A percentile compares a stretch with the other conserved stretches of the same genome.
These are phyloP conservation scores for Crithidia sp. DNA, from an alignment of 208 protist genomes.

Conservation along the genomic window DNA sequence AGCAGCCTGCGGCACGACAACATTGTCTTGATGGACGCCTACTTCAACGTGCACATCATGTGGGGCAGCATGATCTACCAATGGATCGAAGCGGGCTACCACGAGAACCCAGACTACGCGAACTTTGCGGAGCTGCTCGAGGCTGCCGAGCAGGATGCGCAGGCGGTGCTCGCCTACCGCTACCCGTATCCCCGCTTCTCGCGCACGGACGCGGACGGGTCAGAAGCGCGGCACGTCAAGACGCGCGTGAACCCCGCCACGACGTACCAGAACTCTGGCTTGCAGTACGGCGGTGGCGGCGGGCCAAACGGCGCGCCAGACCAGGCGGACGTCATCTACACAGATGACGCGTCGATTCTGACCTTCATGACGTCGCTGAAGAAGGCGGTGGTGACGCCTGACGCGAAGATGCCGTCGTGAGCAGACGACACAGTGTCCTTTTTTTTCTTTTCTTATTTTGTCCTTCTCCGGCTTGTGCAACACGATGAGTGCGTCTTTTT, in stretches of 20 bases:
- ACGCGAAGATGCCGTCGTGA: constrained; percentile 18
- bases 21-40: constrained; percentile 99
- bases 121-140: constrained; percentile 82
- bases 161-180: constrained; percentile 51
- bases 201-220: constrained; percentile 84
- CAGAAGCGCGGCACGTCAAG: constrained; percentile 87
- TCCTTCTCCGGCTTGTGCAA: not conserved
- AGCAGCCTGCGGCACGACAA: constrained; percentile 87
- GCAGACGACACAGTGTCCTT: not conserved
- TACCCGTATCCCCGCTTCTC: constrained; percentile 90
- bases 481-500: not conserved
- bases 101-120: constrained; percentile 89
- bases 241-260: constrained; percentile 85
- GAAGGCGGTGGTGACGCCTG: constrained; percentile 56
- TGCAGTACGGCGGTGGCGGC: constrained; percentile 22
- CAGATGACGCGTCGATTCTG: constrained; percentile 76
- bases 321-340: constrained; percentile 79
- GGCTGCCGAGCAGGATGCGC: constrained; percentile 70
- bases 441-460: constrained; percentile 4
- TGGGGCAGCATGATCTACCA: constrained; percentile 95
- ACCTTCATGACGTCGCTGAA: constrained; percentile 86
- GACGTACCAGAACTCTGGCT: constrained; percentile 53
- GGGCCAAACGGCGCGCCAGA: constrained; percentile 25
- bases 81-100: constrained; percentile 94
- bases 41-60: constrained; percentile 98